Evolutionary conservation across 1,284 basidiomycete species (phyloP).

Genomic region (Kalmanozyma brasiliensis): DNA sequence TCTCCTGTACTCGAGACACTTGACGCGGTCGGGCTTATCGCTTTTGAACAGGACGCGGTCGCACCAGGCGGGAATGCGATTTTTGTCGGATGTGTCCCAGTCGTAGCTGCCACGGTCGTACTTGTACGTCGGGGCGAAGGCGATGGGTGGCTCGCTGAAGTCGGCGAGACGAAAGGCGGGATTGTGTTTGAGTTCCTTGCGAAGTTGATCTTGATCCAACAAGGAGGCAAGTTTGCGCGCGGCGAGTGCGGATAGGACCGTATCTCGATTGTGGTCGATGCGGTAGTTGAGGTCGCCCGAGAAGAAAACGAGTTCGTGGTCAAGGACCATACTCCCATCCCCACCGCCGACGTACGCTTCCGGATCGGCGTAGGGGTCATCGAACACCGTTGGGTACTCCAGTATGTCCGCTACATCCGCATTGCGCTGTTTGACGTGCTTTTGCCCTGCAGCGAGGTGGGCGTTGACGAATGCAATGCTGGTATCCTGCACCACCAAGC

Average conservation of each 20-base stretch:
- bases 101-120: slow-evolving; percentile 80
- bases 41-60: slow-evolving; percentile 85
- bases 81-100: slow-evolving; percentile 90
- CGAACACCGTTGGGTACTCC: slow-evolving; percentile 49
- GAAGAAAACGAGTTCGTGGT: slow-evolving; percentile 93
- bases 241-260: slow-evolving; percentile 77
- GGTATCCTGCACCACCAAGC: slow-evolving; percentile 85
- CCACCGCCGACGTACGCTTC: slow-evolving; percentile 86
- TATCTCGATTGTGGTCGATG: slow-evolving; percentile 87
- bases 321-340: slow-evolving; percentile 90
- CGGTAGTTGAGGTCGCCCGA: slow-evolving; percentile 77
- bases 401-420: slow-evolving; percentile 78
- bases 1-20: slow-evolving; percentile 58
- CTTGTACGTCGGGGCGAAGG: slow-evolving; percentile 83
- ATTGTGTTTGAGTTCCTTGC: slow-evolving; percentile 86
- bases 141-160: slow-evolving; percentile 78
- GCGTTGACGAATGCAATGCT: slow-evolving; percentile 90
- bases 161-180: slow-evolving; percentile 83
- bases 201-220: slow-evolving; percentile 84
- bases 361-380: slow-evolving; percentile 28
- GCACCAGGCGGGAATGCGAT: slow-evolving; percentile 92
- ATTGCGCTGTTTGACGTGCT: slow-evolving; percentile 82
- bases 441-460: slow-evolving; percentile 93
- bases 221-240: slow-evolving; percentile 76
- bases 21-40: slow-evolving; percentile 74